A percentile compares a stretch with the other conserved stretches of the same genome.
These are phyloP conservation scores for Babesia bigemina DNA, from an alignment of 169 alveolate species.

Conservation along the genomic window DNA sequence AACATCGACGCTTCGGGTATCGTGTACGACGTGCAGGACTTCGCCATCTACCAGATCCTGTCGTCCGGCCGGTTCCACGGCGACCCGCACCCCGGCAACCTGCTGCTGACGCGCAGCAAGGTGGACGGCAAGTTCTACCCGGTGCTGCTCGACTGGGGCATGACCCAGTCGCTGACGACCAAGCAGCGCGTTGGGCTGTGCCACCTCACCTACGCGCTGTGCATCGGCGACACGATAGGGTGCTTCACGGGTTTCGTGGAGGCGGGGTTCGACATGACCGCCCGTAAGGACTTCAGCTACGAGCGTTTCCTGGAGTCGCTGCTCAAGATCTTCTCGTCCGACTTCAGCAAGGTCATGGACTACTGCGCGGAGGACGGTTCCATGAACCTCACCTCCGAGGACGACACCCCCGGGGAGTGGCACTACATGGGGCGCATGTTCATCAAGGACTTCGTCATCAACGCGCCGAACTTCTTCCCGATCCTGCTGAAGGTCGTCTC, in stretches of 20 bases:
- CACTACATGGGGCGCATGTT: conserved; percentile 33
- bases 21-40: conserved; percentile 75
- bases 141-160: conserved; percentile 69
- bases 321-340: conserved; percentile 39
- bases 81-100: conserved; percentile 92
- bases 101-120: conserved; percentile 72
- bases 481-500: conserved; percentile 55
- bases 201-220: conserved; percentile 28
- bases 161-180: conserved; percentile 40
- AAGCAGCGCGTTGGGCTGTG: conserved; percentile 50
- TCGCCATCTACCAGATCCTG: conserved; percentile 74
- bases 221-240: conserved; percentile 53
- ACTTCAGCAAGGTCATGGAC: conserved; percentile 43
- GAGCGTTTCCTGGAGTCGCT: conserved; percentile 56
- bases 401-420: background rate
- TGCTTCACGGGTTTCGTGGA: conserved; percentile 54
- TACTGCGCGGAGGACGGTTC: conserved; percentile 14
- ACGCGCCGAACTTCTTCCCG: conserved; percentile 65
- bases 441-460: conserved; percentile 34
- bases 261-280: conserved; percentile 41
- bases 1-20: conserved; percentile 55
- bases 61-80: conserved; percentile 85
- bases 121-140: conserved; percentile 53
- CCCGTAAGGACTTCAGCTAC: conserved; percentile 29
- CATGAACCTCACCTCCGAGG: background rate